Base-by-base conservation (phyloP, 495 filamentous ascomycete genomes). In the Talaromyces borbonicus region DNA sequence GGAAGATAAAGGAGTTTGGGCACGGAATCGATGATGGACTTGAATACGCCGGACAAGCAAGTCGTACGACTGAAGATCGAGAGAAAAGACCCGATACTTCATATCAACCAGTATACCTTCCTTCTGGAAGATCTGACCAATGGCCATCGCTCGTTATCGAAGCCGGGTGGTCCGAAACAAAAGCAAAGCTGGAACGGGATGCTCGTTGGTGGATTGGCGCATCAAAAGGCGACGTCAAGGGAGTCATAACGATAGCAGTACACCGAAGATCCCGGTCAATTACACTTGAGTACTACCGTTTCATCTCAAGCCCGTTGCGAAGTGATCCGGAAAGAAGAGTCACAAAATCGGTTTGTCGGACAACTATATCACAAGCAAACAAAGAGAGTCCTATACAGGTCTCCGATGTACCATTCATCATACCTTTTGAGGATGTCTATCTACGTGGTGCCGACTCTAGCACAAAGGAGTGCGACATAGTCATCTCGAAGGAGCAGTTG, bases 151-250 rank as follows among this genome's bases (percentile, higher is more conserved):
- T 47, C 5, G 22, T 24, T 12, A 20, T 48, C 25, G 46, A 48
- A 42, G 24, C 25, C 15, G 46, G 35, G 8, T 42, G 15, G 22
- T 48, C 37, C 9, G 36, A 40, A 41, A 7, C 22, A 15, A 23
- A 5, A 19, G 39, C 11, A 22, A 40, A 48, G 36, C 46, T 48
- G 11, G 27, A 36, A 12, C 15, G 26, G 5, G 46, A 48, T 42
- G 46, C 46, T 26, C 36, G 36, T 5, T 48, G 46, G 46, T 48
- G 46, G 46, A 36, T 48, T 15, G 25, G 20, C n/a, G 36, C 20
- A 20, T 48, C 46, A 16, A 24, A 33, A 11, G 46, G 46, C 8
- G 46, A 48, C 12, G 46, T 48, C 4, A 41, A 31, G 20, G 29
- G 35, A 15, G 36, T 33, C 14, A 19, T 48, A 8, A 48, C 46